Base-by-base conservation (phyloP, 106 monocot genomes). In the Gastrodia elata region DNA sequence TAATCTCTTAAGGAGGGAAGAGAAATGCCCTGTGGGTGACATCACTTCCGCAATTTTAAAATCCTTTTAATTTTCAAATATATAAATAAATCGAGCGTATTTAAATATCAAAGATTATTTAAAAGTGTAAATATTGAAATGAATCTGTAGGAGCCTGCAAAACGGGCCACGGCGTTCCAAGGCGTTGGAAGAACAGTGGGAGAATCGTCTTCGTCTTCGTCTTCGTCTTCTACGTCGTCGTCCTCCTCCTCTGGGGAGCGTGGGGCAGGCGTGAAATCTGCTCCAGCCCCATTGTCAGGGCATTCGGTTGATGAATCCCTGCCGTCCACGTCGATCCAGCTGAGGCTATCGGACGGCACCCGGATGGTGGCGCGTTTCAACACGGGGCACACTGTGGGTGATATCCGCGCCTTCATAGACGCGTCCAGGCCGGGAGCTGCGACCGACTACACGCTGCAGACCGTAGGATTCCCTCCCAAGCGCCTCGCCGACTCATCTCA, bases 391-490 rank as follows among this genome's bases (percentile, higher is more conserved):
- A 96, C 92, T 1, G 70, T 96, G 20, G 84, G 80, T 1, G 90
- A 96, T 56, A 86, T 96, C 43, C 85, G 92, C 33, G 68, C 82
- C 2, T 96, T 92, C 68, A 96, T 96, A 3, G 81, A 96, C 69
- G 80, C 87, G 30, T 85, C 90, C 27, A 82, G 92, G 48, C 92
- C 92, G 14, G 79, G 73, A 20, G 81, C 77, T 8, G 68, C 73
- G 0, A 70, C 80, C 7, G 74, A 65, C 24, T 96, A 92, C 77
- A 80, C 65, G 26, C 76, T 96, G 30, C 92, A 90, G 80, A 87
- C 89, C 1, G 92, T 90, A 30, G 90, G 84, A 27, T 96, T 96
- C 71, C 96, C 91, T 37, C 96, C 96, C 13, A 88, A 88, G 77
- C 78, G 77, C 61, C 87, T 96, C n/a, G 78, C 78, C 68, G 92